phyloP scores from a whole-genome alignment of 148 eudicot genomes.

The Persicaria tinctoria region DNA sequence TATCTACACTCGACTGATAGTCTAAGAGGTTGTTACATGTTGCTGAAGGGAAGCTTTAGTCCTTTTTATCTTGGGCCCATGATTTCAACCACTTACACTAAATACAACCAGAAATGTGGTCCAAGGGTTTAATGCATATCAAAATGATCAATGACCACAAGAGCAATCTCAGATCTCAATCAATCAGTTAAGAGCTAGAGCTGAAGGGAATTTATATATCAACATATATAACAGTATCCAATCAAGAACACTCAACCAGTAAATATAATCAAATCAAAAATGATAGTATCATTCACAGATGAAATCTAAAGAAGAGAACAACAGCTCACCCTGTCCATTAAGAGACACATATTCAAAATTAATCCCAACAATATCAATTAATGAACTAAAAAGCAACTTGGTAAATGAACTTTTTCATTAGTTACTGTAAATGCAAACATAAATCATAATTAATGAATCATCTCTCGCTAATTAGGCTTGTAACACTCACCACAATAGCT shows the following conservation, averaged over 20 bases:
- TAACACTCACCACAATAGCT: no score
- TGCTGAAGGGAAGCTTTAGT: neutral
- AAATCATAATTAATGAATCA: no score
- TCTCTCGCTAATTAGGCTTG: no score
- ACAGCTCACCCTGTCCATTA: slow-evolving; percentile 24
- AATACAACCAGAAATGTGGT: neutral
- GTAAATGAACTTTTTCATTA: no score
- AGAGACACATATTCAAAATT: no score
- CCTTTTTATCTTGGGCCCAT: slow-evolving; percentile 2
- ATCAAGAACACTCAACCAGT: neutral
- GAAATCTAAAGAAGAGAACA: neutral
- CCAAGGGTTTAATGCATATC: neutral
- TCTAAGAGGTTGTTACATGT: neutral
- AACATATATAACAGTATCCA: neutral
- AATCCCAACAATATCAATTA: no score
- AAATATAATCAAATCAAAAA: neutral
- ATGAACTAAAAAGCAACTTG: no score
- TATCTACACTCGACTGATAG: neutral
- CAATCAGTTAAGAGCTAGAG: neutral
- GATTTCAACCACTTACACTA: neutral
- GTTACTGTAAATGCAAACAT: no score
- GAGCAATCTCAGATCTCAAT: neutral
- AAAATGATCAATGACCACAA: neutral
- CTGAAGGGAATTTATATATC: neutral
- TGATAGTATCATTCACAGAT: neutral